Conservation (phyloP, 192 early-diverging fungal species). For the Rhizophlyctis rosea region DNA sequence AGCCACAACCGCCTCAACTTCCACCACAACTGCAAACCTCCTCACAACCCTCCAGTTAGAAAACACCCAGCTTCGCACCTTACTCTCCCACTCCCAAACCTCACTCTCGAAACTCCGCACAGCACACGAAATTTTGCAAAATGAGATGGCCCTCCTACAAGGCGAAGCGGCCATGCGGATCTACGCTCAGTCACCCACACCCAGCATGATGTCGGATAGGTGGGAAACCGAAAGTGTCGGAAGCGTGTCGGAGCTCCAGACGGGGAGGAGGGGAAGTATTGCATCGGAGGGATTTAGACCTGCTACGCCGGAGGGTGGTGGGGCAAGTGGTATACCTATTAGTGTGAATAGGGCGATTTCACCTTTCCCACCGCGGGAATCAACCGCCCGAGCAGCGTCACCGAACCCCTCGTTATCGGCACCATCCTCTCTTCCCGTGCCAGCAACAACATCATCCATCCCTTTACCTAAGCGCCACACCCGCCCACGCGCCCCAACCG, state of each 20-base stretch:
- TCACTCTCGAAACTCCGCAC: conserved; percentile 2
- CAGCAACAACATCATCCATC: conserved; percentile 1
- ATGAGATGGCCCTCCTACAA: conserved; percentile 22
- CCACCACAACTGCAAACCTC: too few species aligned
- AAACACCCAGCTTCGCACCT: neutral
- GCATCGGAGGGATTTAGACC: too few species aligned
- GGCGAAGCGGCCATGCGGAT: conserved; percentile 9
- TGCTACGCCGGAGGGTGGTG: too few species aligned
- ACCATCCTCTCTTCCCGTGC: neutral
- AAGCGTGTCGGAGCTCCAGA: too few species aligned
- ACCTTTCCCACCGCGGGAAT: neutral
- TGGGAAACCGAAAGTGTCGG: too few species aligned
- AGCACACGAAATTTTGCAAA: conserved; percentile 11
- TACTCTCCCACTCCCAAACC: neutral
- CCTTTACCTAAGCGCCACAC: conserved; percentile 13
- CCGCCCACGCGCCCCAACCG: conserved; percentile 4
- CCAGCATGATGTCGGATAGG: too few species aligned
- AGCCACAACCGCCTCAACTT: too few species aligned
- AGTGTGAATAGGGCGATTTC: too few species aligned
- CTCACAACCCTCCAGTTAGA: neutral
- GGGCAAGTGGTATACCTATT: too few species aligned
- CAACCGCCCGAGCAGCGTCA: neutral
- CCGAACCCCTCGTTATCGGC: neutral
- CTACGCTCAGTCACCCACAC: conserved; percentile 4
- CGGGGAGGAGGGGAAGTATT: too few species aligned